Base-by-base conservation (phyloP, 2,329 filamentous ascomycete genomes). In the Amauroascus verrucosus region DNA sequence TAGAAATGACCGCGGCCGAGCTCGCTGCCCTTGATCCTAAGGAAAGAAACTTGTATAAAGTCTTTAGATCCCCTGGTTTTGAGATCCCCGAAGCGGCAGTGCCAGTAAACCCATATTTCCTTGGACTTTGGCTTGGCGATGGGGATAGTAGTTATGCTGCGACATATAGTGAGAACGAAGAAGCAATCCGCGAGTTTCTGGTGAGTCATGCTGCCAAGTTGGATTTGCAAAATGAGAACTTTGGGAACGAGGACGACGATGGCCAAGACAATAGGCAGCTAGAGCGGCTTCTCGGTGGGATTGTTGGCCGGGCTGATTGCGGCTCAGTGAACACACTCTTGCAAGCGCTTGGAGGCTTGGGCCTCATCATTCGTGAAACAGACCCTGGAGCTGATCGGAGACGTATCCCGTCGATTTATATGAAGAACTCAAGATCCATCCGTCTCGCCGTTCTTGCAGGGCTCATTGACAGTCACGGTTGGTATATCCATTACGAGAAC, bases 1-100 rank as follows among this genome's bases (percentile, higher is more conserved):
- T 75, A 14, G 70, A 75, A 58, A 74, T 76, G 63, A 75, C 72
- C 14, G 73, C 74, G 7, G 65, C 65, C 26, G 63, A 75, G 22
- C 76, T 73, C 56, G 72, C 74, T 54, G 60, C 65, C 37, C 62
- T 76, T 30, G 60, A 64, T 26, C 45, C 60, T 1, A 57, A 63
- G n/a, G 70, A 75, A 56, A 68, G 69, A 59, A 55, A 57, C 28
- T 60, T 61, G 51, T 66, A 72, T 54, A 61, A 54, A 44, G 62
- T 68, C n/a, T 71, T 73, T 60, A 67, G 59, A 52, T 67, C 59
- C 51, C 61, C 67, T 51, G 60, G 59, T 43, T 67, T 66, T 43
- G 61, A 68, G 50, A 46, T 62, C 32, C 56, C 63, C 11, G 58
- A 65, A 53, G 54, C 57, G 26, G 8, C 58, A 40, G 61, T 60